Evolutionary conservation across 2,329 filamentous ascomycete genomes (phyloP), one percentile per base, ranked within the genome.

Genomic region (Penicillium sp.): DNA sequence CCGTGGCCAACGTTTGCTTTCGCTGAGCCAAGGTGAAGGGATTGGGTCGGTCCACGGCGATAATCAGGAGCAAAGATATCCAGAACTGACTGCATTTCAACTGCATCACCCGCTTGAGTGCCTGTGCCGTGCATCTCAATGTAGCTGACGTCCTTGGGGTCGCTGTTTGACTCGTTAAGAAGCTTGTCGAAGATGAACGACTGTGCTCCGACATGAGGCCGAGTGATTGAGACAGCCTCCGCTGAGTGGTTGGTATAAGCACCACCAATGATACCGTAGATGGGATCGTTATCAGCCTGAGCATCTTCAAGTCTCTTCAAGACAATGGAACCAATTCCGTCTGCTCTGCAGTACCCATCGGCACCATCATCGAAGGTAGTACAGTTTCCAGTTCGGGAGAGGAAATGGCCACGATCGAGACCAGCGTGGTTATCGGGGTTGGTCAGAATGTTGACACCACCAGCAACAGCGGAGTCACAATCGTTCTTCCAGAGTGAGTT

Each of bases 111-210:
- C 31, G 89, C 90, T 71, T 94, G 90, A 0, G 90, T 96, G 31
- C 91, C 91, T 2, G 91, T 96, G 13, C 90, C 91, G 71, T 96
- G 91, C 86, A 94, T 91, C 74, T 95, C 91, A 8, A 96, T 86
- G 66, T 93, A 95, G 71, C 86, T 86, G 46, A 96, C 82, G 59
- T 92, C 88, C 47, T 86, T 81, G 1, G 90, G 88, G 65, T 92
- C 86, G 21, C 94, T 82, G 55, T 88, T 87, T 40, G 89, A 87
- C 42, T 89, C 83, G 45, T 87, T 83, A 1, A 94, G 79, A 27
- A 94, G 86, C 38, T 84, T 80, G 52, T 83, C 83, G 65, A 88
- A 93, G 10, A 94, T 76, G 45, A 83, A 79, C 11, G 89, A 85
- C 71, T 95, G 91, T 0, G 89, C 88, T 13, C 85, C 87, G 4